These are phyloP conservation scores for Lodderomyces jiufengensis DNA, from an alignment of 1,139 yeast species.

Conservation along the genomic window DNA sequence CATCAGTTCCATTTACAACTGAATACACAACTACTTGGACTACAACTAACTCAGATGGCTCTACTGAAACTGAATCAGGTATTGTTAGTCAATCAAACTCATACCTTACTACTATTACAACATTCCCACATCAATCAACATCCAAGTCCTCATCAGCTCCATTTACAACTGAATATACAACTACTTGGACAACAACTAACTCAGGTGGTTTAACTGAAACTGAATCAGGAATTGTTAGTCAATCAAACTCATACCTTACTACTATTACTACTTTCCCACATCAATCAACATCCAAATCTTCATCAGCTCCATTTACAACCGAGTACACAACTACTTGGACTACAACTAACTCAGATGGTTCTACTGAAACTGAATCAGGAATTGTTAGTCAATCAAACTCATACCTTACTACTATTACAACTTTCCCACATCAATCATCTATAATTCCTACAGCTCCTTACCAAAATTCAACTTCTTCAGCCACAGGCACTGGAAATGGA, in stretches of 20 bases:
- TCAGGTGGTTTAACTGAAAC: slow-evolving; percentile 14
- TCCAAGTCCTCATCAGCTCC: too few species aligned
- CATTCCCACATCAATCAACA: slow-evolving; percentile 2
- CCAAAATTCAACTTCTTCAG: too few species aligned
- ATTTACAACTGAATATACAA: slow-evolving; percentile 3
- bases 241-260: slow-evolving; percentile 7
- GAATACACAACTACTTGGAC: slow-evolving; percentile 12
- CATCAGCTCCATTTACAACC: too few species aligned
- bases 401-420: slow-evolving; percentile 1
- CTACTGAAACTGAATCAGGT: slow-evolving; percentile 12
- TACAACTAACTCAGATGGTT: slow-evolving; percentile 2
- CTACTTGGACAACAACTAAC: slow-evolving; percentile 5
- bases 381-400: background rate
- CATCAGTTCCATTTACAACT: slow-evolving; percentile 1
- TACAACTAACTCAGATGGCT: slow-evolving; percentile 15
- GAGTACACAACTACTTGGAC: too few species aligned
- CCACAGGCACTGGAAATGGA: too few species aligned
- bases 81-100: slow-evolving; percentile 6
- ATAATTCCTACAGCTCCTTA: background rate
- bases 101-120: slow-evolving; percentile 5
- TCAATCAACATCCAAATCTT: slow-evolving; percentile 11
- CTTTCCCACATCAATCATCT: background rate
- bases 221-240: slow-evolving; percentile 7
- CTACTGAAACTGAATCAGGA: slow-evolving; percentile 7
- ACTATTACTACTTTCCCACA: slow-evolving; percentile 2